Evolutionary conservation across 768 basidiomycete genomes (phyloP), one percentile per base, ranked within the genome.

Genomic region (Termitomyces sp.): DNA sequence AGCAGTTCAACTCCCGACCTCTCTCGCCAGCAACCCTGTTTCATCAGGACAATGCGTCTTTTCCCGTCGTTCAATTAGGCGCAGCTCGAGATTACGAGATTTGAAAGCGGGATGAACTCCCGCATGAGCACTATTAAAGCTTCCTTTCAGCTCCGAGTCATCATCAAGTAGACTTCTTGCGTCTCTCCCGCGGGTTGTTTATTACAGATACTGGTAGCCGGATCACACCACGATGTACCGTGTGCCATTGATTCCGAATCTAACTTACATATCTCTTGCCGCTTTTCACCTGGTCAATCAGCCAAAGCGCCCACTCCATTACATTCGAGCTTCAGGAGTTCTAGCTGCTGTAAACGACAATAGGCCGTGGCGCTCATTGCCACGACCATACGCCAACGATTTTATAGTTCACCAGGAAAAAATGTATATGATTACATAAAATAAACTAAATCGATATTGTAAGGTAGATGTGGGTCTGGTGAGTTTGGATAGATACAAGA

Each of bases 391-490:
- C 40, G 29, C 12, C 56, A 56, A 32, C 12, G 34, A 14, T 25
- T 17, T 57, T 25, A 50, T 48, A 17, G 4, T 34, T 46, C 25
- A 36, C 52, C 55, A 60, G 64, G 56, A 54, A 62, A 52, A 50
- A 43, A 47, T 59, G 61, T 49, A 67, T 61, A 68, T 54, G 66
- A 62, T 68, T 66, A 67, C 63, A 69, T 65, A 65, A 66, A 65
- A 51, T 66, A 69, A 40, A 67, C 56, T 67, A 66, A 59, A 55
- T 14, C 25, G 45, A 45, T 59, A 57, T 17, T 53, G 66, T 72
- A 67, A 67, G 70, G 69, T 72, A 70, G 48, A 55, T 61, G 60
- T 49, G 64, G 58, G 60, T 60, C 47, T 63, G 48, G 58, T 46
- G 63, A 56, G 58, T 60, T 43, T 63, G 48, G 62, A 70, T 66